Conservation (phyloP, 2,329 filamentous ascomycete genomes). For the Botrytis byssoidea region DNA sequence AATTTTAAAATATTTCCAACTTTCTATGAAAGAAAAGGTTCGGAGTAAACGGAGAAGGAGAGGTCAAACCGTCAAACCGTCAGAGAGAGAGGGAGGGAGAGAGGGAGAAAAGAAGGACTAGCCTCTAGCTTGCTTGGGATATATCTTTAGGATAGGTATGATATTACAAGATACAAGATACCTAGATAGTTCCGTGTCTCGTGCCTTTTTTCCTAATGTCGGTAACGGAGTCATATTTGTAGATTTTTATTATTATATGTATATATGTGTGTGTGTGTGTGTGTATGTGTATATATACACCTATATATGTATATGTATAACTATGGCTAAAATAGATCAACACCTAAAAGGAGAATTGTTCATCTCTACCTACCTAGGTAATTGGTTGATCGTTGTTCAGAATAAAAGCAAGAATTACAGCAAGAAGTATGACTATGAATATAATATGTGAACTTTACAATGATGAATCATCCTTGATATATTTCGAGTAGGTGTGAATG, state of each 20-base stretch:
- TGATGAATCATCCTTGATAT: not conserved
- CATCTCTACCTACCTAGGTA: not conserved
- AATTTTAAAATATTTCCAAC: not conserved
- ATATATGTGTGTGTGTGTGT: not conserved
- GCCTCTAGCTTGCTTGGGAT: not conserved
- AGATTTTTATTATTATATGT: not conserved
- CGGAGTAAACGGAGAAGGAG: slow-evolving; percentile 4
- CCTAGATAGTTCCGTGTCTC: not conserved
- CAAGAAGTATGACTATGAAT: not conserved
- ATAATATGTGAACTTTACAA: not conserved
- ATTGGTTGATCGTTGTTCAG: not conserved
- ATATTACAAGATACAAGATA: not conserved
- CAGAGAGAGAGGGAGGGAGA: not conserved
- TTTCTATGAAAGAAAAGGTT: not conserved
- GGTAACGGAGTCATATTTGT: not conserved
- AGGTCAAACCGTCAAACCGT: not conserved
- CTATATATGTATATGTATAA: too few relatives aligned
- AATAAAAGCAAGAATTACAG: not conserved
- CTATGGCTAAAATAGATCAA: not conserved
- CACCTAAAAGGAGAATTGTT: not conserved
- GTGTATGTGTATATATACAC: too few relatives aligned
- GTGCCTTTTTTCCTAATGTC: not conserved
- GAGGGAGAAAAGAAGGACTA: not conserved
- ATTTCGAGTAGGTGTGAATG: not conserved
- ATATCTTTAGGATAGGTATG: not conserved